Percentiles rank a stretch among this genome's conserved stretches.
Evolutionary conservation across 2,329 filamentous ascomycete species (phyloP).

Genomic region (Apiospora kogelbergensis): DNA sequence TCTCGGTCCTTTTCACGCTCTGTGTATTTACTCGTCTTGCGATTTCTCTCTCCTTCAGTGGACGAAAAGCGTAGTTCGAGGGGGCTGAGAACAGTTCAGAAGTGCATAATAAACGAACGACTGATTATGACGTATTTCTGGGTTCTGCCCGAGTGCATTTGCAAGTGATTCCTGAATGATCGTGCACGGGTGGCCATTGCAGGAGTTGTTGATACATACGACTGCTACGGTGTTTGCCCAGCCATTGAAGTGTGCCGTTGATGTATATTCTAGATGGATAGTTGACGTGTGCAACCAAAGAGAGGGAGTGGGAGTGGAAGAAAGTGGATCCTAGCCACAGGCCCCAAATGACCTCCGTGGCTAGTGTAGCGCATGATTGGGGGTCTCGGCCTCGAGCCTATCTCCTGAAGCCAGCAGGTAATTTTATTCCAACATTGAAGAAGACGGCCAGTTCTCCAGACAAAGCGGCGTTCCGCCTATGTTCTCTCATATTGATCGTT

Average conservation of each 20-base stretch:
- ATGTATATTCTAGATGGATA: too few relatives aligned
- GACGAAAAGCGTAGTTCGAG: slow-evolving; percentile 3
- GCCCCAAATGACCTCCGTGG: background rate
- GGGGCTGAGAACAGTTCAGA: slow-evolving; percentile 9
- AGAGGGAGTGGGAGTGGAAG: too few relatives aligned
- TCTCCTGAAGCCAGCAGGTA: slow-evolving; percentile 3
- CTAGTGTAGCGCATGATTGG: slow-evolving; percentile 3
- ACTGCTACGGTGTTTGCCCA: too few relatives aligned
- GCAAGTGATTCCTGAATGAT: too few relatives aligned
- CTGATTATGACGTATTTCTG: background rate
- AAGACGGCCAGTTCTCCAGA: slow-evolving; percentile 2
- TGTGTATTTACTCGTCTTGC: slow-evolving; percentile 11
- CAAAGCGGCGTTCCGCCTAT: background rate
- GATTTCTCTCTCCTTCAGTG: background rate
- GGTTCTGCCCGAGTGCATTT: background rate
- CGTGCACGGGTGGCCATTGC: too few relatives aligned
- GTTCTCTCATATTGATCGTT: background rate
- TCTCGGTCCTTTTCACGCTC: slow-evolving; percentile 11
- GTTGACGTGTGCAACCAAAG: too few relatives aligned
- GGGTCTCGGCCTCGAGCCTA: slow-evolving; percentile 1
- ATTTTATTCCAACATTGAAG: background rate
- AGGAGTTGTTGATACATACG: background rate
- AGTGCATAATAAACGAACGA: slow-evolving; percentile 11
- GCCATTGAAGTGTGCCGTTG: too few relatives aligned
- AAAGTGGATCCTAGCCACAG: background rate